phyloP scores from a whole-genome alignment of 1,139 yeast genomes.

The Pichia sp. region DNA sequence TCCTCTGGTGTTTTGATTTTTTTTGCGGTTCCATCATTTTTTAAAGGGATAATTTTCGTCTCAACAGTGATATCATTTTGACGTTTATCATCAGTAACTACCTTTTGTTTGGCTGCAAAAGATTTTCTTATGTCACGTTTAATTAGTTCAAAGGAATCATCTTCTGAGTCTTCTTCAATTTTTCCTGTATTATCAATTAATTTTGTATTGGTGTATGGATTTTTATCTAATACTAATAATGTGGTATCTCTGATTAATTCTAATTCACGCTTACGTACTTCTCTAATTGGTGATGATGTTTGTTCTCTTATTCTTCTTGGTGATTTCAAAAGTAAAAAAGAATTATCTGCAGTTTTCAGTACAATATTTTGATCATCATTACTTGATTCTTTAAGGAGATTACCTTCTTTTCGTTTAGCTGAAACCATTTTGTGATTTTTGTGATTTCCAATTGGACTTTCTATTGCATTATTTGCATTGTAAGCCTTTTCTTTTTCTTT shows the following conservation, averaged over 20 bases:
- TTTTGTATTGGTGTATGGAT: too few species aligned
- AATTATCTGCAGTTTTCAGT: slow-evolving; percentile 8
- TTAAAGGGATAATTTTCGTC: background rate
- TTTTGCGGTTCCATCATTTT: slow-evolving; percentile 8
- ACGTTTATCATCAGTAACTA: background rate
- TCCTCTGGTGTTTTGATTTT: slow-evolving; percentile 19
- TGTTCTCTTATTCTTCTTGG: slow-evolving; percentile 20
- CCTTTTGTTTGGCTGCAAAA: slow-evolving; percentile 22
- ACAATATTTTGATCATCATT: background rate
- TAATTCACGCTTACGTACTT: slow-evolving; percentile 15
- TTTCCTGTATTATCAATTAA: too few species aligned
- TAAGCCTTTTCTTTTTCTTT: background rate
- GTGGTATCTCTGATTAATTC: slow-evolving; percentile 19
- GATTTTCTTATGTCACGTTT: slow-evolving; percentile 28
- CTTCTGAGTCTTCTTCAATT: background rate
- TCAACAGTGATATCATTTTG: too few species aligned
- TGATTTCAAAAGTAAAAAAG: slow-evolving; percentile 21
- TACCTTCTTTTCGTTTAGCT: too few species aligned
- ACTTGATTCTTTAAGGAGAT: background rate
- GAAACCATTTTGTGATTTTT: too few species aligned
- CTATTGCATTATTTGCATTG: too few species aligned
- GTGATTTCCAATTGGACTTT: too few species aligned
- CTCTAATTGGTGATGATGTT: slow-evolving; percentile 20
- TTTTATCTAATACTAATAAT: slow-evolving; percentile 10
- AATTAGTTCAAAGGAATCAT: slow-evolving; percentile 29